These are phyloP conservation scores for Cutaneotrichosporon curvatum DNA, from an alignment of 1,284 basidiomycete species.

Conservation along the genomic window DNA sequence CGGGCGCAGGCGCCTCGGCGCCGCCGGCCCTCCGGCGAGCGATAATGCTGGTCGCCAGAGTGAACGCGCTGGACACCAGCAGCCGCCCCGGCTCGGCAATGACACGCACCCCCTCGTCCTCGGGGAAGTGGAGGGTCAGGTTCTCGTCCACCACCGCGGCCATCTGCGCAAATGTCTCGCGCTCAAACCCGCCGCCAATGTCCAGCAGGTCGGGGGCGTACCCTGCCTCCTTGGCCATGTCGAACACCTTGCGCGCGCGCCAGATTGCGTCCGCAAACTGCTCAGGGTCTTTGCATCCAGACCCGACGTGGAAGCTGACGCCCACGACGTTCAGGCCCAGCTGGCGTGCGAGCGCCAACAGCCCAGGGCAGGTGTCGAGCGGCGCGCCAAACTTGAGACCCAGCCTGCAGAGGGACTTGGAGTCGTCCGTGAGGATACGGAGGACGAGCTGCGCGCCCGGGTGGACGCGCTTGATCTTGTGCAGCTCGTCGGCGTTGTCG, in stretches of 20 bases:
- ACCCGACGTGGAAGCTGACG: slow-evolving; percentile 96
- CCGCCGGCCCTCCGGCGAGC: slow-evolving; percentile 59
- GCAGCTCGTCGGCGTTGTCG: slow-evolving; percentile 95
- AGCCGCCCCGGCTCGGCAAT: slow-evolving; percentile 97
- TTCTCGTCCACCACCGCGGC: slow-evolving; percentile 66
- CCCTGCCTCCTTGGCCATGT: slow-evolving; percentile 75
- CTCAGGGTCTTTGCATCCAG: slow-evolving; percentile 86
- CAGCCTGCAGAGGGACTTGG: slow-evolving; percentile 85
- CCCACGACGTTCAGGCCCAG: slow-evolving; percentile 83
- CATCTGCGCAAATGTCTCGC: slow-evolving; percentile 75
- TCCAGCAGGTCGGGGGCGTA: slow-evolving; percentile 81
- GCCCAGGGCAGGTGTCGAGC: slow-evolving; percentile 67
- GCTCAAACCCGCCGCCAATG: slow-evolving; percentile 93
- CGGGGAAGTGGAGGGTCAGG: slow-evolving; percentile 79
- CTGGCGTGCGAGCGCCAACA: slow-evolving; percentile 72
- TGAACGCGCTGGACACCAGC: slow-evolving; percentile 89
- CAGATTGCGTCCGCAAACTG: slow-evolving; percentile 84
- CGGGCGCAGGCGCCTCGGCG: slow-evolving; percentile 8
- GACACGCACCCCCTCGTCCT: slow-evolving; percentile 62
- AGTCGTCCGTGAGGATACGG: slow-evolving; percentile 95
- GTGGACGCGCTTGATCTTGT: slow-evolving; percentile 82
- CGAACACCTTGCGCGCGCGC: slow-evolving; percentile 76
- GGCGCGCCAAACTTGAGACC: slow-evolving; percentile 97
- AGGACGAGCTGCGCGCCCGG: slow-evolving; percentile 81
- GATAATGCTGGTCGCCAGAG: slow-evolving; percentile 87